Conservation (phyloP, 106 monocot species). For the Ottelia alismoides region DNA sequence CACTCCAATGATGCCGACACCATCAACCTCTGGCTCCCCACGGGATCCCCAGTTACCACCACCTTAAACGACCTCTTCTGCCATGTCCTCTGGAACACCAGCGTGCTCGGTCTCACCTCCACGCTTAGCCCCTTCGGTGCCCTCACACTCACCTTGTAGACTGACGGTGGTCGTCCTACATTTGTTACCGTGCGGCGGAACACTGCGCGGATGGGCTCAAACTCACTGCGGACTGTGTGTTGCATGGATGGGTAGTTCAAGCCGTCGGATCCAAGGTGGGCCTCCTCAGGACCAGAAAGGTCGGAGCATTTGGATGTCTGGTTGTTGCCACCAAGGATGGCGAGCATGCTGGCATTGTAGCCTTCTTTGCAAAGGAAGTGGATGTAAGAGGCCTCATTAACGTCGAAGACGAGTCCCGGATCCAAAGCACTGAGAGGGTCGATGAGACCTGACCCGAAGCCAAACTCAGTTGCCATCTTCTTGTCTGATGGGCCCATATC, state of each 20-base stretch:
- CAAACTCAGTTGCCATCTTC: constrained; percentile 2
- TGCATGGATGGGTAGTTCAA: constrained; percentile 17
- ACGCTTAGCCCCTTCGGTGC: constrained; percentile 8
- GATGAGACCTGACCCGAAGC: constrained; percentile 7
- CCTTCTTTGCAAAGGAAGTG: constrained; percentile 10
- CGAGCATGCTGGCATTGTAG: background rate
- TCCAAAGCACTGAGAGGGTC: constrained; percentile 2
- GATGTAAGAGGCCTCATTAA: background rate
- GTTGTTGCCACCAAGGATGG: background rate
- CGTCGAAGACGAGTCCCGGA: constrained; percentile 15
- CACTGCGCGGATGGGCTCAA: background rate
- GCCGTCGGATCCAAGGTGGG: constrained; percentile 1
- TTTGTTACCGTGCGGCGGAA: constrained; percentile 11
- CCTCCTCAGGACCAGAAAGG: background rate
- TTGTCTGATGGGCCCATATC: background rate
- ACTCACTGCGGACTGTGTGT: background rate
- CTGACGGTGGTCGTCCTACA: constrained; percentile 1
- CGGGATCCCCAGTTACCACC: background rate
- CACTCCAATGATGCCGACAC: constrained; percentile 6
- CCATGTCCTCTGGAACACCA: background rate
- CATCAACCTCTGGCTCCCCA: background rate
- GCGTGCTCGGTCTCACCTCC: constrained; percentile 2
- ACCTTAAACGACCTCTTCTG: constrained; percentile 16
- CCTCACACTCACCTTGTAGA: constrained; percentile 3
- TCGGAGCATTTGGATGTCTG: background rate